These are phyloP conservation scores for Tuber indicum DNA, from an alignment of 495 filamentous ascomycete species.

Conservation along the genomic window DNA sequence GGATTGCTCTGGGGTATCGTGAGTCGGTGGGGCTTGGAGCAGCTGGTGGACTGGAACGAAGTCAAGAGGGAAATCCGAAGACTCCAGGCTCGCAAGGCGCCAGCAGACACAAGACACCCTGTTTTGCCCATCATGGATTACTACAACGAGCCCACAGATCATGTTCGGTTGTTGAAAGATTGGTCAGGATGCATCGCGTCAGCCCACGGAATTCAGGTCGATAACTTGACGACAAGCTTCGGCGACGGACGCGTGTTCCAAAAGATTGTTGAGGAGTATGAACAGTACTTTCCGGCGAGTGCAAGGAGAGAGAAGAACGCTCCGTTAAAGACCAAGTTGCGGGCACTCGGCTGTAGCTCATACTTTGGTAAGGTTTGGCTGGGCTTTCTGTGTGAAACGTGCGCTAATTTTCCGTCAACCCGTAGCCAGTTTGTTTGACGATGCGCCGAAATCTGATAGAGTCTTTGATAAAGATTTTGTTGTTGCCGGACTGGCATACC, in stretches of 20 bases:
- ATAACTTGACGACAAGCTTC: conserved; percentile 58
- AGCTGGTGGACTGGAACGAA: conserved; percentile 53
- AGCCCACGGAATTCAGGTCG: conserved; percentile 47
- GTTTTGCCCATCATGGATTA: conserved; percentile 19
- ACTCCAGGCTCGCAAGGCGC: conserved; percentile 42
- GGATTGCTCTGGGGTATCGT: conserved; percentile 58
- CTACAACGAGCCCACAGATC: conserved; percentile 36
- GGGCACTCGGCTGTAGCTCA: conserved; percentile 42
- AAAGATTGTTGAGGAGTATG: conserved; percentile 57
- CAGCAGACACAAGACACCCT: conserved; percentile 11
- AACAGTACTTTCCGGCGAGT: conserved; percentile 42
- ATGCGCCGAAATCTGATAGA: conserved; percentile 34
- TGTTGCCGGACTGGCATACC: conserved; percentile 54
- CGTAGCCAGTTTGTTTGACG: conserved; percentile 42
- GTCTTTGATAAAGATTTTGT: conserved; percentile 51
- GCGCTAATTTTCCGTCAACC: conserved; percentile 22
- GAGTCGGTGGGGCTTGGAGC: conserved; percentile 51
- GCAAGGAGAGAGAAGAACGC: conserved; percentile 23
- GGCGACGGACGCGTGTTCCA: conserved; percentile 53
- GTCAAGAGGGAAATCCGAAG: conserved; percentile 50
- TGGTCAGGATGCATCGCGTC: conserved; percentile 53
- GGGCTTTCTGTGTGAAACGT: background rate
- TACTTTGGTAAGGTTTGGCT: conserved; percentile 48
- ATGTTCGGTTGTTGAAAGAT: conserved; percentile 48
- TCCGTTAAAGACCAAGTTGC: conserved; percentile 39